These are phyloP conservation scores for Pichia rugopelliculosa DNA, from an alignment of 805 yeast species.

Conservation along the genomic window DNA sequence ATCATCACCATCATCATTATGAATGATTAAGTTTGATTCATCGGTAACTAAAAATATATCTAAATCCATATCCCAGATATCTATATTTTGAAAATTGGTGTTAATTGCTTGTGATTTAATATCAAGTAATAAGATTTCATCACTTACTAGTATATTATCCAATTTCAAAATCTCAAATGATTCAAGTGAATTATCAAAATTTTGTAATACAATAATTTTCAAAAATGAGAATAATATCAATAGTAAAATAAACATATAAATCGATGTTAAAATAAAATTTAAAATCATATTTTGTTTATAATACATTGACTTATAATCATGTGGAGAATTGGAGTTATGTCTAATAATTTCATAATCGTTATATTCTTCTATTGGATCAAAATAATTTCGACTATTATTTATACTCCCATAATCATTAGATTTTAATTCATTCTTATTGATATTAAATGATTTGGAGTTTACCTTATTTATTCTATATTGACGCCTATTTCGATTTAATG, in stretches of 20 bases:
- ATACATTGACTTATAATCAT: constrained; percentile 26
- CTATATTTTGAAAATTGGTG: constrained; percentile 26
- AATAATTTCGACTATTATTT: neutral
- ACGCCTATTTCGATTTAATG: neutral
- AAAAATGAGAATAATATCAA: constrained; percentile 6
- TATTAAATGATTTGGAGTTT: neutral
- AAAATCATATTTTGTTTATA: constrained; percentile 19
- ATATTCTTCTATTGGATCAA: constrained; percentile 10
- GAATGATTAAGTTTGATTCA: constrained; percentile 6
- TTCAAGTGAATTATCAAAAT: constrained; percentile 22
- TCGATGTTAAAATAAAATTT: constrained; percentile 12
- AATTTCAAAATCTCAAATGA: constrained; percentile 20
- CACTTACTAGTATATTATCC: constrained; percentile 26
- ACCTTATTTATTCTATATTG: neutral
- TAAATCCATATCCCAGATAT: constrained; percentile 26
- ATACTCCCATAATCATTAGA: constrained; percentile 2
- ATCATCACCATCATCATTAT: neutral
- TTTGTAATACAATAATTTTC: constrained; percentile 21
- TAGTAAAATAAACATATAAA: constrained; percentile 13
- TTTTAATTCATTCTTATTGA: neutral
- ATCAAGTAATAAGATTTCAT: constrained; percentile 27
- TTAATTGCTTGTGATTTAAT: constrained; percentile 22
- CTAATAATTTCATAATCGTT: neutral
- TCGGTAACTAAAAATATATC: constrained; percentile 28
- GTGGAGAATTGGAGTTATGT: constrained; percentile 22